Base-by-base conservation (phyloP, 1,139 yeast genomes). In the Scheffersomyces parashehatae region DNA sequence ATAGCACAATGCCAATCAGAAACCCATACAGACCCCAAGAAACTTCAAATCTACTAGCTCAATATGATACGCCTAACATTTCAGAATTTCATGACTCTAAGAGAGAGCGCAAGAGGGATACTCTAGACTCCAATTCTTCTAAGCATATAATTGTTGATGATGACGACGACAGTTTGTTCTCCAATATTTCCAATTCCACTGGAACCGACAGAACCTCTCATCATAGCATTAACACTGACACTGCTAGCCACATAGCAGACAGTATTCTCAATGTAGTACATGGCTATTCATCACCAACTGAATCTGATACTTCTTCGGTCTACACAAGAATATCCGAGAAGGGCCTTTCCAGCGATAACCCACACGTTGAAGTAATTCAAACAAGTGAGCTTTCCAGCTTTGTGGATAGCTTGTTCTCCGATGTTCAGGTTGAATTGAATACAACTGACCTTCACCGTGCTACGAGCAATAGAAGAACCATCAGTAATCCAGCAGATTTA, bases 151-250 rank as follows among this genome's bases (percentile, higher is more conserved):
- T 51, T 6, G 43, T 48, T n/a, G 56, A 56, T 24, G 56, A 53
- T 20, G 58, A 54, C 32, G 47, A 48, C 11, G 67, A 64, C 41
- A 60, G 65, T 42, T 49, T 64, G 34, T 60, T 62, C 38, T 60
- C 63, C 6, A 52, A 51, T n/a, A 7, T 20, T 28, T 26, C 38
- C 13, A 10, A 13, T 10, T 7, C 30, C 11, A 11, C 30, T 6
- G 14, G 28, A 28, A 35, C 43, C 39, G 15, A 40, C 37, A 12
- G 36, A 38, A 14, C 35, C 35, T 7, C 29, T 30, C 4, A 32
- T 30, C 20, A 40, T 36, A 13, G 33, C 36, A 11, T 35, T 29
- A 9, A 11, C 26, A 28, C 36, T 8, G 49, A 46, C 24, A 28
- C 40, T 34, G 36, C 38, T 13, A 46, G 49, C 37, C 38, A 44